Conservation (phyloP, 305 asterid genomes). For the Rubia occidens region DNA sequence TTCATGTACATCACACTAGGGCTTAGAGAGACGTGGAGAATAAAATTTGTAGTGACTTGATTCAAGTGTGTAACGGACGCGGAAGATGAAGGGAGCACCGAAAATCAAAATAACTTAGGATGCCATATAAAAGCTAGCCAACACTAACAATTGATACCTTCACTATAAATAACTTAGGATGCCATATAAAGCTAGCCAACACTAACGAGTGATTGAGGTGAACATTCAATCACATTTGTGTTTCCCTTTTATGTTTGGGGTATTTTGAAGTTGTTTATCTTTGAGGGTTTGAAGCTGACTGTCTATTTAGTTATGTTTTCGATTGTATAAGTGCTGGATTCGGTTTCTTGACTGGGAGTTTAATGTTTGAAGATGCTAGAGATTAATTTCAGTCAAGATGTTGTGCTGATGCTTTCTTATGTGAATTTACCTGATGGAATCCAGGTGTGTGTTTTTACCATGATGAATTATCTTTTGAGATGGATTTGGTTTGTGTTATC, state of each 20-base stretch:
- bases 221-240: background rate
- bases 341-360: slow-evolving; percentile 2
- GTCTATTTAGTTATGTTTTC: background rate
- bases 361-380: slow-evolving; percentile 60
- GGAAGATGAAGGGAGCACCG: no score
- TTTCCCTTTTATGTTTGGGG: background rate
- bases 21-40: no score
- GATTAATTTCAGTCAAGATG: slow-evolving; percentile 76
- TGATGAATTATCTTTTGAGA: background rate
- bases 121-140: no score
- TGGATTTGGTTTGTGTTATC: background rate
- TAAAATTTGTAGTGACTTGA: no score
- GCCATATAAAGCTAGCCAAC: no score
- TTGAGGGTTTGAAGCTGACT: background rate
- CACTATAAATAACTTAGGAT: no score
- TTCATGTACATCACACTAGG: no score
- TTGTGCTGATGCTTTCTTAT: slow-evolving; percentile 89
- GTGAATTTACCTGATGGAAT: slow-evolving; percentile 95
- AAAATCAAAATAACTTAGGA: no score
- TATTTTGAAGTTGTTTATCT: background rate
- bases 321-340: background rate
- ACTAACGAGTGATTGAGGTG: slow-evolving; percentile 89
- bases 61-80: no score
- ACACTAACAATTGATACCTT: no score
- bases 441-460: slow-evolving; percentile 43